Evolutionary conservation across 75 land plant species (phyloP).

Genomic region (Selaginella moellendorffii): DNA sequence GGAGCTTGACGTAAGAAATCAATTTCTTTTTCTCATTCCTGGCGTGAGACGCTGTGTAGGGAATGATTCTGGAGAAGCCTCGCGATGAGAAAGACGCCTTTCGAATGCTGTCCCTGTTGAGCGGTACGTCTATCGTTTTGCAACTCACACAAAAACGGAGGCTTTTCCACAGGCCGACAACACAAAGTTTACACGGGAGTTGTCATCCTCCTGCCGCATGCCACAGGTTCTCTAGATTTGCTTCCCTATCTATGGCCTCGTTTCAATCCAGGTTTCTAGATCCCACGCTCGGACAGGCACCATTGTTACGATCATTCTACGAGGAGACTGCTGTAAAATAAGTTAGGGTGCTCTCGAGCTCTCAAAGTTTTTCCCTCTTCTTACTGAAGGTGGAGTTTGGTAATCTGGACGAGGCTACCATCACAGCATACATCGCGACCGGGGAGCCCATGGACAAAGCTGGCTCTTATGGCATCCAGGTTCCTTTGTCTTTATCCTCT

Average conservation of each 20-base stretch:
- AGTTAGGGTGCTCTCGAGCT: not conserved
- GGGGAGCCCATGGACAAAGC: constrained; percentile 51
- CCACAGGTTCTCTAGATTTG: no score
- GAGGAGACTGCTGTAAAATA: constrained; percentile 35
- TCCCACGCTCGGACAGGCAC: constrained; percentile 24
- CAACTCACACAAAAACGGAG: not conserved
- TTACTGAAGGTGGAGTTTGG: constrained; percentile 34
- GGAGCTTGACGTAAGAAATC: constrained; percentile 35
- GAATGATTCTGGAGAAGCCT: constrained; percentile 37
- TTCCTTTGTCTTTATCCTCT: not conserved
- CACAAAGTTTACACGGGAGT: constrained; percentile 41
- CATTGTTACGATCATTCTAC: constrained; percentile 29
- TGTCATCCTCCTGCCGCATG: constrained; percentile 24
- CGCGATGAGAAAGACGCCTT: constrained; percentile 29
- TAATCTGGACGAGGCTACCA: constrained; percentile 27
- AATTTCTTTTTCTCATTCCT: constrained; percentile 2
- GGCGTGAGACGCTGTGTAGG: constrained; percentile 15
- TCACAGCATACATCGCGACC: constrained; percentile 31
- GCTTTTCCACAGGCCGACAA: constrained; percentile 17
- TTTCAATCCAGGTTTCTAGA: no score
- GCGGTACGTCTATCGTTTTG: constrained; percentile 18
- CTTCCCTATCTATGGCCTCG: no score
- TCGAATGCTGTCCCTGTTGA: constrained; percentile 30
- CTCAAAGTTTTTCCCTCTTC: not conserved
- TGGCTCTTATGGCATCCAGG: constrained; percentile 46